Conservation (phyloP, 768 basidiomycete genomes). For the Mycena kentingensis region DNA sequence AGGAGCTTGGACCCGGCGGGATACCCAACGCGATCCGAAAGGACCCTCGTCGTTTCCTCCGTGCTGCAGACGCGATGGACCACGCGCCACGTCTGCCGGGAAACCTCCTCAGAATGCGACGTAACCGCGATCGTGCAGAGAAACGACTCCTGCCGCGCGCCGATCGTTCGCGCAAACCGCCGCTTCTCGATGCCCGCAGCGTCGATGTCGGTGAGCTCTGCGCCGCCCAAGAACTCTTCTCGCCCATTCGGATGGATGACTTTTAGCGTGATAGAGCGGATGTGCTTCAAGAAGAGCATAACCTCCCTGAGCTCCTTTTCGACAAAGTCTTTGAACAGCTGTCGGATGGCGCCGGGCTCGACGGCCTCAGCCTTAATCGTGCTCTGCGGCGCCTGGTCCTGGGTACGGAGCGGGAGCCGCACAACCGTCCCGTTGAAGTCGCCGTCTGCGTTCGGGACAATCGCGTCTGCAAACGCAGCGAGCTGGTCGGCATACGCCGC, state of each 20-base stretch:
- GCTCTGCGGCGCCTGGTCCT: constrained; percentile 25
- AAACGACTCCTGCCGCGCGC: too few species aligned
- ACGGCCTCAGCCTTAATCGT: constrained; percentile 39
- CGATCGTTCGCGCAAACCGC: too few species aligned
- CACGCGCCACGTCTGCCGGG: constrained; percentile 41
- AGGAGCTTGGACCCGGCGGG: constrained; percentile 29
- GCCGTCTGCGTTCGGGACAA: constrained; percentile 15
- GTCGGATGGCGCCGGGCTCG: constrained; percentile 32
- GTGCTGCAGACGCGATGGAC: constrained; percentile 31
- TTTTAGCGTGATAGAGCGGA: constrained; percentile 42
- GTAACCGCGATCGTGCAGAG: too few species aligned
- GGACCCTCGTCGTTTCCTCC: constrained; percentile 26
- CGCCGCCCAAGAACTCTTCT: too few species aligned
- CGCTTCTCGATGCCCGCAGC: constrained; percentile 28
- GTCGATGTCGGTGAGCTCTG: constrained; percentile 42
- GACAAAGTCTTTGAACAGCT: constrained; percentile 45
- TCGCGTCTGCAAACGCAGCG: constrained; percentile 32
- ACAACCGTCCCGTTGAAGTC: constrained; percentile 45
- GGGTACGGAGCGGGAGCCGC: constrained; percentile 46
- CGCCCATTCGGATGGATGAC: too few species aligned
- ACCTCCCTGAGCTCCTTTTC: constrained; percentile 40
- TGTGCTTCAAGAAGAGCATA: constrained; percentile 44
- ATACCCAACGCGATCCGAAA: constrained; percentile 30
- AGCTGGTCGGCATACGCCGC: constrained; percentile 34
- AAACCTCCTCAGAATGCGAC: constrained; percentile 18